A percentile compares a stretch with the other conserved stretches of the same genome.
These are phyloP conservation scores for Urostyla sp. DNA, from an alignment of 73 alveolate genomes.

Conservation along the genomic window DNA sequence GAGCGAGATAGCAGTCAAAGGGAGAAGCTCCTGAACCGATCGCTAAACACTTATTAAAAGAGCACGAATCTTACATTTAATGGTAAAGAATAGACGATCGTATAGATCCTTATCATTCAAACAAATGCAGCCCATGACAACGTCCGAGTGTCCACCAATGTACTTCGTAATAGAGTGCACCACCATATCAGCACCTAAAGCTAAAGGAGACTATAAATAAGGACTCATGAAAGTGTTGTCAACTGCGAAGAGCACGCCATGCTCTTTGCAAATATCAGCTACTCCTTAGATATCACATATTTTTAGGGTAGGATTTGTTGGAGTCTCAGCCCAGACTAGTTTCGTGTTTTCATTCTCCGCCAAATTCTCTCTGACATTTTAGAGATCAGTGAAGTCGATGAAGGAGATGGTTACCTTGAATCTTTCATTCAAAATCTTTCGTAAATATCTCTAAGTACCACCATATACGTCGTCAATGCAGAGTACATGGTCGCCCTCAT, in stretches of 20 bases:
- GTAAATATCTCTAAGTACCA: constrained; percentile 89
- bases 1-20: constrained; percentile 91
- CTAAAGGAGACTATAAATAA: constrained; percentile 85
- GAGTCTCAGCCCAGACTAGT: constrained; percentile 95
- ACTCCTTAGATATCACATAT: constrained; percentile 86
- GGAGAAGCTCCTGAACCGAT: constrained; percentile 89
- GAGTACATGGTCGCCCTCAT: constrained; percentile 86
- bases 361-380: constrained; percentile 61
- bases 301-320: constrained; percentile 94
- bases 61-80: constrained; percentile 15
- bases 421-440: constrained; percentile 67
- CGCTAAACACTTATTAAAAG: constrained; percentile 16
- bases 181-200: constrained; percentile 93
- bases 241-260: constrained; percentile 79
- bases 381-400: constrained; percentile 80
- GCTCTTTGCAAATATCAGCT: constrained; percentile 79
- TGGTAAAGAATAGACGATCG: constrained; percentile 77
- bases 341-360: constrained; percentile 87
- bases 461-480: constrained; percentile 94
- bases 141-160: constrained; percentile 98
- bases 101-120: constrained; percentile 83
- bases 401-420: constrained; percentile 78
- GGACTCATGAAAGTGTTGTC: constrained; percentile 97
- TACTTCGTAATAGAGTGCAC: constrained; percentile 94
- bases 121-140: constrained; percentile 90